Conservation (phyloP, 768 basidiomycete genomes). For the button mushroom (Agaricus bisporus) region DNA sequence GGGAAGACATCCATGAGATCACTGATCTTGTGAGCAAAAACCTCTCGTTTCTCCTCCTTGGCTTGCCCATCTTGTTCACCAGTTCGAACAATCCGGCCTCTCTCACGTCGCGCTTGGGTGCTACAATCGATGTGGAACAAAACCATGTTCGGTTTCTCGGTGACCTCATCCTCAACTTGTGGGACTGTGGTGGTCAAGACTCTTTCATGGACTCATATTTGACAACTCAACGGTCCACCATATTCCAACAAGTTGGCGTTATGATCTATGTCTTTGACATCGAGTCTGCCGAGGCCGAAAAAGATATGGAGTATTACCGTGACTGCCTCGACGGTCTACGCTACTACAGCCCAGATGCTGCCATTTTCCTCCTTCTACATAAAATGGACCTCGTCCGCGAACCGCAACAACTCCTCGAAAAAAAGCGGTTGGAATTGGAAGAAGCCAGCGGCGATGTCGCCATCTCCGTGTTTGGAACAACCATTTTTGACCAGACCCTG, state of each 20-base stretch:
- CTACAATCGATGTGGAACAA: slow-evolving; percentile 97
- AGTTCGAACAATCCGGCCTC: slow-evolving; percentile 95
- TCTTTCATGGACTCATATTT: slow-evolving; percentile 98
- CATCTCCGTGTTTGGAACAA: slow-evolving; percentile 83
- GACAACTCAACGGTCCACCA: slow-evolving; percentile 83
- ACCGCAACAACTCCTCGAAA: slow-evolving; percentile 54
- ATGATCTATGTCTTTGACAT: slow-evolving; percentile 99
- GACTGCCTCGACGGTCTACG: slow-evolving; percentile 83
- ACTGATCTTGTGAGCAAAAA: slow-evolving; percentile 83
- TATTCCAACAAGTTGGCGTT: slow-evolving; percentile 95
- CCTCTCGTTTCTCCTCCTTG: slow-evolving; percentile 2
- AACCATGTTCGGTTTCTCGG: slow-evolving; percentile 97
- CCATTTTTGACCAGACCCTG: slow-evolving; percentile 94
- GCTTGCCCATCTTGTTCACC: slow-evolving; percentile 5
- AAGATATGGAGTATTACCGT: slow-evolving; percentile 88
- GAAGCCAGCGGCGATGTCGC: slow-evolving; percentile 54
- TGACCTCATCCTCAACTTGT: slow-evolving; percentile 91
- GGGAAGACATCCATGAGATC: slow-evolving; percentile 98
- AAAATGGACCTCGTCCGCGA: slow-evolving; percentile 94
- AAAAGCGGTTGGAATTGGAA: slow-evolving; percentile 69
- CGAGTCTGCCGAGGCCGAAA: slow-evolving; percentile 74
- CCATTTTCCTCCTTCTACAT: slow-evolving; percentile 86
- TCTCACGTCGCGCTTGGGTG: slow-evolving; percentile 84
- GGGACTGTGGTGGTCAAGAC: slow-evolving; percentile 99
- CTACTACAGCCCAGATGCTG: slow-evolving; percentile 75